Evolutionary conservation across 805 yeast species (phyloP), one percentile per base, ranked within the genome.

Genomic region (Maudiozyma saulgeensis): DNA sequence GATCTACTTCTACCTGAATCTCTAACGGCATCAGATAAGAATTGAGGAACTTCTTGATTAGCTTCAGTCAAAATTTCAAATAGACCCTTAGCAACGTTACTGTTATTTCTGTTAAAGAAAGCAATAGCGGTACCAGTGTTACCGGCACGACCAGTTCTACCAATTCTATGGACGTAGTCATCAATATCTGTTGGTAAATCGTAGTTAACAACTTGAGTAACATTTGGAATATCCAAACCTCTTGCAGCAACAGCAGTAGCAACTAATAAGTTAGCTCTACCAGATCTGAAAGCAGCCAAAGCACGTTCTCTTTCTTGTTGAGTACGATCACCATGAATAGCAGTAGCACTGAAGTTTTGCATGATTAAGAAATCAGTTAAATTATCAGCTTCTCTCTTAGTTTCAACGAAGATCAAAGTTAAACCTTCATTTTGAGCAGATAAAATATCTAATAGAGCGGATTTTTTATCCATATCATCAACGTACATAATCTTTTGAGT

Each of bases 91-190:
- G 81, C 91, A 62, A 95, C 78, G 66, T 89, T 89, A 66, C 78
- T 81, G 81, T 89, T 93, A 69, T 84, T 85, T 75, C 98, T 86
- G 84, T 93, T 93, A 75, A 93, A 87, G 77, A 93, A 93, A 46
- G 99, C 96, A 58, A 97, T 90, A 57, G 99, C 97, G 62, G 87
- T 78, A 86, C 99, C 99, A 54, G 85, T 82, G 76, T 93, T 93
- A 80, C 99, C 99, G 64, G 99, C 99, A 82, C 99, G 93, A 74
- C 99, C 99, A 66, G 99, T 93, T 82, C 99, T 91, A 81, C 99
- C 99, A 68, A 93, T 93, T 77, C 99, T 87, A 77, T 93, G 99
- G 52, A 93, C 99, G 68, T 93, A 93, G 73, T 93, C 99, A 71
- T 93, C 99, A 64, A 93, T 86, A 71, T 93, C 98, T 67, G 84